Percentiles rank a stretch among this genome's conserved stretches.
Evolutionary conservation across 2,329 filamentous ascomycete species (phyloP).

Genomic region (Aspergillus pseudotamarii): DNA sequence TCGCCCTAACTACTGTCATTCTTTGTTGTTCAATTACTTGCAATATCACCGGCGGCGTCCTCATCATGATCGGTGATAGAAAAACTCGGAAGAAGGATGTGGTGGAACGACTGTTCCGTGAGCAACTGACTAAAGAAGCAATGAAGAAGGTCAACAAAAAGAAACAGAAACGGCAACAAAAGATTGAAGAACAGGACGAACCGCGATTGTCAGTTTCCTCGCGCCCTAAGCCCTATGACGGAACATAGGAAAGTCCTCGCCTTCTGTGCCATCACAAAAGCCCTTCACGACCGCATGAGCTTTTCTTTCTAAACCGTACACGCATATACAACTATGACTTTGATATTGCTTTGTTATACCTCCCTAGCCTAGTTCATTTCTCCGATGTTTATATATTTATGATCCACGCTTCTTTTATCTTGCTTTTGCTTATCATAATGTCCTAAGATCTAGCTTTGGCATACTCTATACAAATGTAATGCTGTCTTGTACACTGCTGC

Average conservation of each 20-base stretch:
- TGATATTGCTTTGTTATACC: background rate
- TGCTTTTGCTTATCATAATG: background rate
- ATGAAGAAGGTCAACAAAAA: constrained; percentile 60
- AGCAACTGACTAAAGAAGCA: constrained; percentile 71
- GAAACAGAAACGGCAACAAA: constrained; percentile 35
- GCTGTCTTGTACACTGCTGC: background rate
- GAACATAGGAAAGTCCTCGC: constrained; percentile 14
- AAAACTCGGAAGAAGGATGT: constrained; percentile 85
- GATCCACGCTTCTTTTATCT: background rate
- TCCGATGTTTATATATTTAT: background rate
- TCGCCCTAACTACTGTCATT: constrained; percentile 77
- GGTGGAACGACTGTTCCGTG: constrained; percentile 72
- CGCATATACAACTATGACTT: background rate
- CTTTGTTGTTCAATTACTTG: constrained; percentile 76
- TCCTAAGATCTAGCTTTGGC: background rate
- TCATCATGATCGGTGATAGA: constrained; percentile 76
- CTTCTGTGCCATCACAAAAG: background rate
- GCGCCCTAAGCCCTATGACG: constrained; percentile 17
- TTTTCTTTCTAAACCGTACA: background rate
- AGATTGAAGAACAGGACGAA: background rate
- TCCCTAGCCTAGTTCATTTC: background rate
- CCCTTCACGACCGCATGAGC: background rate
- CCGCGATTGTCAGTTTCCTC: constrained; percentile 2
- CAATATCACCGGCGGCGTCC: constrained; percentile 74
- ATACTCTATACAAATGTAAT: background rate